These are phyloP conservation scores for Misopates orontium DNA, from an alignment of 257 asterid species.

Conservation along the genomic window DNA sequence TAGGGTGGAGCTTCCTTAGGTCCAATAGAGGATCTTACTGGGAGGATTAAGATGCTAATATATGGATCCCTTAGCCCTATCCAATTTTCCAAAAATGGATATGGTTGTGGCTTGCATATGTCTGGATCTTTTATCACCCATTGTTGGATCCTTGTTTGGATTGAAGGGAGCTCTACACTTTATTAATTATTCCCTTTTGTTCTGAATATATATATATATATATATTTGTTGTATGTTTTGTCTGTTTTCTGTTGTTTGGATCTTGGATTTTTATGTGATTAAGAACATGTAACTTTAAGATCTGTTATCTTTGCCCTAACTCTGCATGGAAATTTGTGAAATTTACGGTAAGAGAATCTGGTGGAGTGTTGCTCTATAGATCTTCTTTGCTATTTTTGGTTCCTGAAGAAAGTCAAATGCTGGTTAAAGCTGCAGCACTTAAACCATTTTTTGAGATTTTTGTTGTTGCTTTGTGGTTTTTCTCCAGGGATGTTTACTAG, in stretches of 20 bases:
- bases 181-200: neutral
- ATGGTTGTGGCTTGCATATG: conserved; percentile 82
- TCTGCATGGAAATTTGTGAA: neutral
- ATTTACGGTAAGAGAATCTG: no score
- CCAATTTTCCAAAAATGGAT: conserved; percentile 42
- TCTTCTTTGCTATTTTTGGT: conserved; percentile 45
- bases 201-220: neutral
- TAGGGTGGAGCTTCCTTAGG: conserved; percentile 89
- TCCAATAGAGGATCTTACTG: conserved; percentile 73
- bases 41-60: conserved; percentile 72
- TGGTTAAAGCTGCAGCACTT: neutral
- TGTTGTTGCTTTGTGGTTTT: neutral
- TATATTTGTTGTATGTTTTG: conserved; percentile 13
- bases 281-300: neutral
- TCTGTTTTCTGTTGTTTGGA: conserved; percentile 21
- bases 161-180: conserved; percentile 95
- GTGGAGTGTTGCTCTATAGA: neutral
- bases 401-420: conserved; percentile 26
- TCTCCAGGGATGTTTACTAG: neutral
- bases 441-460: neutral
- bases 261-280: conserved; percentile 1
- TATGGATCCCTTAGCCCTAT: conserved; percentile 87
- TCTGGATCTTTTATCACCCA: conserved; percentile 65
- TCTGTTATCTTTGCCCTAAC: conserved; percentile 6
- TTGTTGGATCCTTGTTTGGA: conserved; percentile 71